Percentiles rank a stretch among this genome's conserved stretches.
phyloP scores from a whole-genome alignment of 768 basidiomycete species.

The Cubamyces sp. region DNA sequence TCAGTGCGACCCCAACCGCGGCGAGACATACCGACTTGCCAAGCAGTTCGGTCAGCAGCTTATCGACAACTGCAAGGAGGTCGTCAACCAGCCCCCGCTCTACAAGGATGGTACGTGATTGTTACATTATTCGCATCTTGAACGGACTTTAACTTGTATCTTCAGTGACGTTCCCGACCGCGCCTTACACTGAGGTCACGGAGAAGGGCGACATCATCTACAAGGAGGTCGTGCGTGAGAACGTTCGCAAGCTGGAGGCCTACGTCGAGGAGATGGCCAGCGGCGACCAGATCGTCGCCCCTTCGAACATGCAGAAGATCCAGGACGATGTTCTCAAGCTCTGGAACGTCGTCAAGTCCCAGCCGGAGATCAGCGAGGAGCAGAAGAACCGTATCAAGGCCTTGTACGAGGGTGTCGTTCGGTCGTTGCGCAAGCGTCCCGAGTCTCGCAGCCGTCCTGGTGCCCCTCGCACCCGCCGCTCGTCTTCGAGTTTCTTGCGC shows the following conservation, averaged over 20 bases:
- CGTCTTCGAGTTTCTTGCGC: constrained; percentile 96
- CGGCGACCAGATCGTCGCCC: constrained; percentile 80
- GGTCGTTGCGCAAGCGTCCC: constrained; percentile 82
- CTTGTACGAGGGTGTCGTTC: constrained; percentile 95
- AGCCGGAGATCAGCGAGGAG: constrained; percentile 95
- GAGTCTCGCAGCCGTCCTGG: constrained; percentile 58
- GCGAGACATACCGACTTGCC: constrained; percentile 92
- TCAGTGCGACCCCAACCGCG: constrained; percentile 75
- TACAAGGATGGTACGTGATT: constrained; percentile 87
- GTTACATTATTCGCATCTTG: background rate
- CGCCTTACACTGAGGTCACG: constrained; percentile 92
- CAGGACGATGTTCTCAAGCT: constrained; percentile 96
- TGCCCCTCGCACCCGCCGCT: constrained; percentile 73
- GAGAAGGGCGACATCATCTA: constrained; percentile 94
- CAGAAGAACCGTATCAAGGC: constrained; percentile 96
- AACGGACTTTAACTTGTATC: background rate
- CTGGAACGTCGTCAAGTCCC: constrained; percentile 96
- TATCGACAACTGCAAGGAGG: constrained; percentile 90
- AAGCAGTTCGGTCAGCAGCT: constrained; percentile 97
- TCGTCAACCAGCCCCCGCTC: constrained; percentile 79
- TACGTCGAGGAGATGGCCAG: constrained; percentile 99
- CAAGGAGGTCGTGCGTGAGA: constrained; percentile 92
- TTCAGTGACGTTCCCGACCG: constrained; percentile 95
- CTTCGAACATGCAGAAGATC: constrained; percentile 95
- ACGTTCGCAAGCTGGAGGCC: constrained; percentile 95